Base-by-base conservation (phyloP, 352 stramenopile species). In the Globisporangium orthogonon region DNA sequence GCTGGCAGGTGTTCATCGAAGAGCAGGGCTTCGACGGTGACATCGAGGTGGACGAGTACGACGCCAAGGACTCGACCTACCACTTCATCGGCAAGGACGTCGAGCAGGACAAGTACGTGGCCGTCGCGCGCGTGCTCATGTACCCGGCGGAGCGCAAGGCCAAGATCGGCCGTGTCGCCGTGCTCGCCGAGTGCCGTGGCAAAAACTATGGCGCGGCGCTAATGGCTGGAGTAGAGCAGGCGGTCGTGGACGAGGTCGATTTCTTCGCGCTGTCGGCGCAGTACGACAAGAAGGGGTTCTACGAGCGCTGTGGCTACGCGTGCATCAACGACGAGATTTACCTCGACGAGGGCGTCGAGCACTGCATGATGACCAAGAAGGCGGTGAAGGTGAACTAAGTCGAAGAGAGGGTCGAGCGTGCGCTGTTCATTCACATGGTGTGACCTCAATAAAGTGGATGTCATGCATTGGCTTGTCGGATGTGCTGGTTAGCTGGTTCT, bases 221-320 rank as follows among this genome's bases (percentile, higher is more conserved):
- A 23, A 86, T 87, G 70, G 18, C 63, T 7, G 65, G 48, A 6
- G 55, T 79, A 9, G 76, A 87, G 47, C 33, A 59, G 18, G 17
- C 62, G 11, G 52, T 85, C 15, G 54, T 35, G 11, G 48, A 63
- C 35, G 61, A 68, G 18, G 69, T 66, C 17, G 69, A 83, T 31
- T 57, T 50, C 33, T 73, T 78, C 33, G 62, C 67, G 45, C 65
- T 89, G 2, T 85, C 71, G 49, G 69, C 78, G 40, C 70, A 81
- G 53, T 70, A 71, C 37, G 62, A 69, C 65, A 83, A 81, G 61
- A 73, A 74, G 40, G 74, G 53, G 0, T 90, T 90, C 61, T 90
- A 88, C 54, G 71, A 78, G 47, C 84, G 83, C 52, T 88, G 80
- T 43, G 80, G 80, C 31, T 90, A 88, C 62, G 54, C 54, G 28